Evolutionary conservation across 768 basidiomycete genomes (phyloP), one percentile per base, ranked within the genome.

Genomic region (Suillus tomentosus): DNA sequence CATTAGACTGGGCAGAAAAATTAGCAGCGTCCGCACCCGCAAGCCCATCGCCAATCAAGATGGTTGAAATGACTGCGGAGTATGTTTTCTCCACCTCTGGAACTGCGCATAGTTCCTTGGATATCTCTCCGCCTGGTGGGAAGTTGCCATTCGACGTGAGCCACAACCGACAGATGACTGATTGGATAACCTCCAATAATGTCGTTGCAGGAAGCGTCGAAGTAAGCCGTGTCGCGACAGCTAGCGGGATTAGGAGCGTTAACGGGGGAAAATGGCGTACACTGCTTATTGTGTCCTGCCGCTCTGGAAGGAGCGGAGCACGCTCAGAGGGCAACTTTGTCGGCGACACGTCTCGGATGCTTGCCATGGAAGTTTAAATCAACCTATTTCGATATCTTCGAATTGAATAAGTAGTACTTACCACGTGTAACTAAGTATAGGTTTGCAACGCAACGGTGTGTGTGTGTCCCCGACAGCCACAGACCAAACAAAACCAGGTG

Each of bases 141-240:
- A 74, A 51, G 61, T 62, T 24, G 31, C 62, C 51, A 22, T 71
- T 70, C 2, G 62, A 53, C 0, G 14, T 53, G 37, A 67, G 68
- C 68, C 74, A 77, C 22, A 66, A 14, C 37, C 65, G 67, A 67
- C 77, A 77, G 42, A 76, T 61, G 19, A 69, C 57, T 51, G 66
- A 68, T 37, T 75, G 72, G 2, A 73, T 13, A 11, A 77, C 64
- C 14, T 69, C 70, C 14, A 73, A 47, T 19, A 72, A 51, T 7
- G 76, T 78, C 1, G 77, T 74, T 2, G 65, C 19, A 22, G 71
- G 62, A n/a, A 77, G 63, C 11, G 47, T 53, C 3, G 14, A 53
- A 6, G 73, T 76, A 24, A 77, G 56, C 8, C 58, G 67, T 15
- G 68, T 67, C 27, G 65, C 64, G 14, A 77, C 57, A 14, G 70